These are phyloP conservation scores for Peronospora tabacina DNA, from an alignment of 352 stramenopile species.

Conservation along the genomic window DNA sequence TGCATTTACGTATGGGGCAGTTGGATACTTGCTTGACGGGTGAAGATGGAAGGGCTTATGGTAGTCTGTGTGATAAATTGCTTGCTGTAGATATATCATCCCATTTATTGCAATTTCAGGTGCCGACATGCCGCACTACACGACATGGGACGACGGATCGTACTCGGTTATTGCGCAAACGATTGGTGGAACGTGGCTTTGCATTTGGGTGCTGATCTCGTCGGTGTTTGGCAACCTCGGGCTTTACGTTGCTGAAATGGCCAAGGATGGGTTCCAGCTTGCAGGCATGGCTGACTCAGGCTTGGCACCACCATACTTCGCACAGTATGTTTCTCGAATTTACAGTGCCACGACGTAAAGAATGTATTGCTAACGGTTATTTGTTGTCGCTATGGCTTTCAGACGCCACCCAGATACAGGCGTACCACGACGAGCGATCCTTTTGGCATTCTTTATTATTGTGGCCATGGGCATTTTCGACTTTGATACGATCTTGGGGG, in stretches of 20 bases:
- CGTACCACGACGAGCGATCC: conserved; percentile 55
- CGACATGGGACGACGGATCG: conserved; percentile 65
- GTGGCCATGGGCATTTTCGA: conserved; percentile 73
- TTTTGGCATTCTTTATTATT: conserved; percentile 72
- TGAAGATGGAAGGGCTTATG: background rate
- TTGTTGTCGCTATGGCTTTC: conserved; percentile 2
- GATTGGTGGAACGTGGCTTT: conserved; percentile 60
- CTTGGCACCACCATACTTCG: conserved; percentile 67
- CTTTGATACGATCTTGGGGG: conserved; percentile 72
- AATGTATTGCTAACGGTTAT: background rate
- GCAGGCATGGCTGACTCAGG: conserved; percentile 78
- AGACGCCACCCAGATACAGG: conserved; percentile 54
- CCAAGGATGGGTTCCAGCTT: conserved; percentile 75
- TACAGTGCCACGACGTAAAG: background rate
- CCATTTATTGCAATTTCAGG: conserved; percentile 63
- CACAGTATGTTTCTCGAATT: conserved; percentile 37
- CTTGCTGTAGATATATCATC: conserved; percentile 42
- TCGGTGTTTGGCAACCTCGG: conserved; percentile 73
- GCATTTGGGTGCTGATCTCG: conserved; percentile 66
- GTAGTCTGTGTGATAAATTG: background rate
- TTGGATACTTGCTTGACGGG: background rate
- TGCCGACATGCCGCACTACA: conserved; percentile 65
- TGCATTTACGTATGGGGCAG: conserved; percentile 43
- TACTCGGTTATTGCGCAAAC: conserved; percentile 65
- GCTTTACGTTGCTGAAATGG: conserved; percentile 77